Base-by-base conservation (phyloP, 2,329 filamentous ascomycete species). In the Arachnomyces sp. region DNA sequence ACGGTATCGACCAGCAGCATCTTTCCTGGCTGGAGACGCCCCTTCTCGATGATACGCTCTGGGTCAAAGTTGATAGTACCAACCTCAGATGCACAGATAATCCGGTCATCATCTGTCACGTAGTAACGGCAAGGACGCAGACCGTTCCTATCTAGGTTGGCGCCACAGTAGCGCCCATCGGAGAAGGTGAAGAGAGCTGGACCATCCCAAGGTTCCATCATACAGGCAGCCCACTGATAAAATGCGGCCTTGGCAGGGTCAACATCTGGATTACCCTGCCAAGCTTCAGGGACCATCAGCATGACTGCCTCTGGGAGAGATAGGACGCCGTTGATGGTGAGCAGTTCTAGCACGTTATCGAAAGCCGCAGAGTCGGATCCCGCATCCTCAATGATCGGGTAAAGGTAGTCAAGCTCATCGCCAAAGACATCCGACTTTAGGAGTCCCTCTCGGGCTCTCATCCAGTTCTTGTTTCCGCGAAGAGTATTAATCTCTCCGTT, bases 141-240 rank as follows among this genome's bases (percentile, higher is more conserved):
- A 67, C 90, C 90, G 59, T 96, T 96, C 65, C 90, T 81, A 68
- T 96, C 90, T 16, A 96, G 75, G 63, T 95, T 96, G 51, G 90
- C 90, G 75, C 90, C 90, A 57, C 90, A 96, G 73, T 92, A 96
- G 47, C 90, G 82, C 46, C 90, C 90, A 62, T 96, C 90, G 18
- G 90, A 87, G 66, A 96, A 96, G 5, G 89, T 95, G 72, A 96
- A 96, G 25, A 96, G 78, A 41, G 90, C 90, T 28, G 90, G 90
- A 13, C 90, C 90, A 65, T 96, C 90, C 90, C 90, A 96, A 12
- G 90, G 89, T 71, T 96, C 90, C 90, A 96, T 96, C 73, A 94
- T 84, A 65, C 90, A 96, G 50, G 88, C 89, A 56, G 90, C 90
- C 88, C 90, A 96, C 64, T 96, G 89, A 67, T 96, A 96, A 68